Percentiles rank a stretch among this genome's conserved stretches.
Conservation (phyloP, 2,329 filamentous ascomycete species). For the Stemphylium vesicarium region DNA sequence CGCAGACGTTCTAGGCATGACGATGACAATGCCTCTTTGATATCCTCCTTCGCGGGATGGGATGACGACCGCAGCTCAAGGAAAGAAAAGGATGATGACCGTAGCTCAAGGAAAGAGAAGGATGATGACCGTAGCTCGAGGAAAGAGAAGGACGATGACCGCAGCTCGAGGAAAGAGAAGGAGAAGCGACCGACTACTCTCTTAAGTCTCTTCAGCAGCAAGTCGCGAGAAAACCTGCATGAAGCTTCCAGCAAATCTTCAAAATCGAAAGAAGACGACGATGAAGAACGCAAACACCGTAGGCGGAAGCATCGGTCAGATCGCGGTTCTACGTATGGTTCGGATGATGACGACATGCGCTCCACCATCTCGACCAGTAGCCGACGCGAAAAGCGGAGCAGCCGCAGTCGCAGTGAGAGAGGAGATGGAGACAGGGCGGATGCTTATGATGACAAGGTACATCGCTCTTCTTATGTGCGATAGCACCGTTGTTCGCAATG, state of each 20-base stretch:
- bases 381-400: conserved; percentile 52
- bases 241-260: conserved; percentile 44
- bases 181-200: conserved; percentile 55
- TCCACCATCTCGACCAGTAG: conserved; percentile 44
- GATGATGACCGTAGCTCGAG: conserved; percentile 48
- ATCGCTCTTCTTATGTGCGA: conserved; percentile 40
- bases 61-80: conserved; percentile 48
- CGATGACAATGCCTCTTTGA: conserved; percentile 52
- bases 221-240: conserved; percentile 49
- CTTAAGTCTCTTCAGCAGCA: conserved; percentile 56
- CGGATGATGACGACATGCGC: conserved; percentile 47
- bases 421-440: conserved; percentile 46
- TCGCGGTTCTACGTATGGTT: conserved; percentile 48
- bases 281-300: conserved; percentile 52
- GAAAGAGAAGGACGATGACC: conserved; percentile 51
- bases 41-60: conserved; percentile 48
- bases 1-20: conserved; percentile 52
- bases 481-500: conserved; percentile 32
- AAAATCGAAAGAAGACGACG: conserved; percentile 45
- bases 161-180: conserved; percentile 42
- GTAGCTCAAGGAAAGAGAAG: conserved; percentile 1
- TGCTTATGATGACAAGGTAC: conserved; percentile 47
- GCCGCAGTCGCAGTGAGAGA: conserved; percentile 46
- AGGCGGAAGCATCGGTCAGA: conserved; percentile 53
- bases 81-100: conserved; percentile 40